Evolutionary conservation across 2,329 filamentous ascomycete genomes (phyloP).

Genomic region (Colletotrichum sp.): DNA sequence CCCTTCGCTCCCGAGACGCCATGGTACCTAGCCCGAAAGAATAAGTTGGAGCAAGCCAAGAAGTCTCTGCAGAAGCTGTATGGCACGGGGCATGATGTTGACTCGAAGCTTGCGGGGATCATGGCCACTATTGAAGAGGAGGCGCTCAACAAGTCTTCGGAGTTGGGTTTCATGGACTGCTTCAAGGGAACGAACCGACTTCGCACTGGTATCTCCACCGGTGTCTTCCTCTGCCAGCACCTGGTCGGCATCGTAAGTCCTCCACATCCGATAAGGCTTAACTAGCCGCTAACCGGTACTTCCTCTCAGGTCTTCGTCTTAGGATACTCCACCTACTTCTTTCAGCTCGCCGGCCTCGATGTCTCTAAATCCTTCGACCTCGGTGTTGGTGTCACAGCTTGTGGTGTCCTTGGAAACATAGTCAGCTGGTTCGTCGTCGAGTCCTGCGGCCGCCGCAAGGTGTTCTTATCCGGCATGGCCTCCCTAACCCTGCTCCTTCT

Average conservation of each 20-base stretch:
- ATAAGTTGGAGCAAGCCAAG: conserved; percentile 43
- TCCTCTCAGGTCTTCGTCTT: conserved; percentile 35
- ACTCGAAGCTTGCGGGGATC: conserved; percentile 59
- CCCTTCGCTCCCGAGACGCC: conserved; percentile 55
- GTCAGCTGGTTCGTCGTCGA: conserved; percentile 44
- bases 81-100: conserved; percentile 47
- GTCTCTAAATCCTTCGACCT: conserved; percentile 41
- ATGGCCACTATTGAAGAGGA: conserved; percentile 53
- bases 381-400: conserved; percentile 42
- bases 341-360: conserved; percentile 47
- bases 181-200: conserved; percentile 53
- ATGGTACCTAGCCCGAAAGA: conserved; percentile 53
- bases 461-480: conserved; percentile 46
- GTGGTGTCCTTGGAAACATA: conserved; percentile 46
- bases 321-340: conserved; percentile 65
- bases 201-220: conserved; percentile 61
- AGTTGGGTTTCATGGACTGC: conserved; percentile 55
- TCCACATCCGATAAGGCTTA: rapidly evolving
- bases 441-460: conserved; percentile 44
- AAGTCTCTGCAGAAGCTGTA: conserved; percentile 49
- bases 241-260: conserved; percentile 61
- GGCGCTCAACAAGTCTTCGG: conserved; percentile 55
- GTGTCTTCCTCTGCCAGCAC: conserved; percentile 70
- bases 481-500: conserved; percentile 42
- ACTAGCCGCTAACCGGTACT: background rate